These are phyloP conservation scores for Calvatia gigantea DNA, from an alignment of 768 basidiomycete genomes.

Conservation along the genomic window DNA sequence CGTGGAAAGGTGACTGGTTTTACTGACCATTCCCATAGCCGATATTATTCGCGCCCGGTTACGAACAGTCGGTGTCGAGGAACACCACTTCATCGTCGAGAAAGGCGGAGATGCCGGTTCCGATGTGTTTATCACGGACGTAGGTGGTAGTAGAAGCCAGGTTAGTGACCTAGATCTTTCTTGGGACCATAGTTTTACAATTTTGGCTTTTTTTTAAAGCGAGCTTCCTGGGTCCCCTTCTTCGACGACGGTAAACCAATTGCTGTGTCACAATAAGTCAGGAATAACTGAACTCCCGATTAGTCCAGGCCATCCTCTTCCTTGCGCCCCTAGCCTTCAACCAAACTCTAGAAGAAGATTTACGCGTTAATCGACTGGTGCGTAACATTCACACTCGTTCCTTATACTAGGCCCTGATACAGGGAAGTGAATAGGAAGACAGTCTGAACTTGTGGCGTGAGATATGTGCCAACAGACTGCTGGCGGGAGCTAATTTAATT, in stretches of 20 bases:
- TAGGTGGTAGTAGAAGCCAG: constrained; percentile 59
- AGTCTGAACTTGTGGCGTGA: constrained; percentile 71
- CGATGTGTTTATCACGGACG: constrained; percentile 69
- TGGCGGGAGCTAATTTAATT: constrained; percentile 61
- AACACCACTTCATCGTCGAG: constrained; percentile 62
- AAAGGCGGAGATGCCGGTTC: constrained; percentile 38
- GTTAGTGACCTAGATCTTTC: constrained; percentile 20
- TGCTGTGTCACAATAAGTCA: not conserved
- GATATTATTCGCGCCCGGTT: constrained; percentile 77
- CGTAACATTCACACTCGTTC: constrained; percentile 11
- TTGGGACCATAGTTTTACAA: not conserved
- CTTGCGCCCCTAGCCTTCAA: constrained; percentile 79
- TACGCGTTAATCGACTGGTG: constrained; percentile 61
- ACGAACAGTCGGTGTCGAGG: constrained; percentile 71
- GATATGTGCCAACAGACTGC: constrained; percentile 60
- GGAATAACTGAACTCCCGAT: not conserved
- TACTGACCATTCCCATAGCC: constrained; percentile 26
- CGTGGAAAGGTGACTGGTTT: not conserved
- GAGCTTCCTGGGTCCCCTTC: constrained; percentile 70
- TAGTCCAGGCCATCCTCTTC: constrained; percentile 78
- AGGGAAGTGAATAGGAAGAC: constrained; percentile 49
- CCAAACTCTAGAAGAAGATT: constrained; percentile 68
- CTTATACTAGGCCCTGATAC: not conserved
- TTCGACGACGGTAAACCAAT: constrained; percentile 59
- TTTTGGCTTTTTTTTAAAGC: constrained; percentile 25